Conservation (phyloP, 768 basidiomycete genomes). For the Agrocybe praecox region DNA sequence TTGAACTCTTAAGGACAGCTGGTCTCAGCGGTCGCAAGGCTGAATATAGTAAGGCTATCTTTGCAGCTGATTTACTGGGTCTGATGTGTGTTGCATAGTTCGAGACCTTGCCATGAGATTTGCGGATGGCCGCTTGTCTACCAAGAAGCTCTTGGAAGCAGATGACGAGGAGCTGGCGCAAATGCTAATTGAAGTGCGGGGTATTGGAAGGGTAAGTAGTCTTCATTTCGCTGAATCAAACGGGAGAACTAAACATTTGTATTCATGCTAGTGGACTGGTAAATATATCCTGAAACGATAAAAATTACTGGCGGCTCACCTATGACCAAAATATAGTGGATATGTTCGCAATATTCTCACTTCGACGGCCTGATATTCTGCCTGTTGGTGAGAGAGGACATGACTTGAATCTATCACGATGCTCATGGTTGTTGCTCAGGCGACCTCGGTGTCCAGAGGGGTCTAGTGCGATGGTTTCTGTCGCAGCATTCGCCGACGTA, state of each 20-base stretch:
- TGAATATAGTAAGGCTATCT: constrained; percentile 66
- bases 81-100: constrained; percentile 44
- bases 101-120: constrained; percentile 80
- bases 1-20: constrained; percentile 63
- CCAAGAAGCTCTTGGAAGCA: constrained; percentile 67
- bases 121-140: constrained; percentile 77
- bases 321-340: constrained; percentile 51
- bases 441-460: constrained; percentile 84
- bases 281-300: constrained; percentile 5
- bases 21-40: constrained; percentile 87
- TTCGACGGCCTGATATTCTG: constrained; percentile 82
- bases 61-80: background rate
- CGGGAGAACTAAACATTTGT: background rate
- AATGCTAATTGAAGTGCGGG: constrained; percentile 77
- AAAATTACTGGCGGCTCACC: background rate
- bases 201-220: constrained; percentile 68
- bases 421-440: constrained; percentile 38
- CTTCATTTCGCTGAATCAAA: background rate
- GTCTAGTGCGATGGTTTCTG: constrained; percentile 69
- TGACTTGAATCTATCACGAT: background rate
- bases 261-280: constrained; percentile 60
- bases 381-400: constrained; percentile 33
- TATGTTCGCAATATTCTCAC: constrained; percentile 91
- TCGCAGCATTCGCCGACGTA: constrained; percentile 58
- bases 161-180: constrained; percentile 76